Evolutionary conservation across 345 rosid genomes (phyloP).

Genomic region (Euphorbia lathyris): DNA sequence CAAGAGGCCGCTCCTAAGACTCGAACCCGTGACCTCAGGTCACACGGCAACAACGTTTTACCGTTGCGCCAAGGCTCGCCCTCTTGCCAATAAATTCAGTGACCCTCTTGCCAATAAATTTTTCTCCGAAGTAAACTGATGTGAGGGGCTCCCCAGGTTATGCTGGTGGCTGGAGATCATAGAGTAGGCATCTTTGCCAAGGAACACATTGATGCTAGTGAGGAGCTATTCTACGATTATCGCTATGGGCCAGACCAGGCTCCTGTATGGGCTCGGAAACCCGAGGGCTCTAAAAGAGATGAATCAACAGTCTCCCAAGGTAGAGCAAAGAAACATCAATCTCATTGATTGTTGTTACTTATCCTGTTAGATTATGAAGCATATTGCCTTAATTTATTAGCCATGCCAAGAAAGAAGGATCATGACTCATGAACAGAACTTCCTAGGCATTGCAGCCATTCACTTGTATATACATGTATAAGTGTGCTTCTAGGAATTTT

Average conservation of each 20-base stretch:
- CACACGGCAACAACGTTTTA: too few species aligned
- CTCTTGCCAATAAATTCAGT: too few species aligned
- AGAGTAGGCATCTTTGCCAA: slow-evolving; percentile 95
- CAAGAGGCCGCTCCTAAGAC: too few species aligned
- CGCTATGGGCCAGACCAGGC: slow-evolving; percentile 98
- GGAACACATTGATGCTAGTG: slow-evolving; percentile 87
- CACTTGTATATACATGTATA: slow-evolving; percentile 21
- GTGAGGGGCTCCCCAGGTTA: slow-evolving; percentile 50
- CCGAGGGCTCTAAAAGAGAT: slow-evolving; percentile 86
- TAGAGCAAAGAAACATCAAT: slow-evolving; percentile 97
- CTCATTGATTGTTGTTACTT: slow-evolving; percentile 47
- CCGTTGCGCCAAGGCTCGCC: too few species aligned
- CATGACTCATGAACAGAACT: too few species aligned
- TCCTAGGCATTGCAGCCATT: slow-evolving; percentile 1
- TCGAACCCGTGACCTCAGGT: too few species aligned
- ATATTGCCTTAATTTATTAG: neutral
- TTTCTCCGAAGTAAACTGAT: neutral
- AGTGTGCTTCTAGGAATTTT: neutral
- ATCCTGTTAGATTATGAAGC: slow-evolving; percentile 1
- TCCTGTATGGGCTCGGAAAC: slow-evolving; percentile 94
- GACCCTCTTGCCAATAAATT: neutral
- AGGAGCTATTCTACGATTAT: slow-evolving; percentile 94
- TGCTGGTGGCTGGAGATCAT: slow-evolving; percentile 99
- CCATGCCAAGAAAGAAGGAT: slow-evolving; percentile 2
- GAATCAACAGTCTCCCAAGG: slow-evolving; percentile 67